Evolutionary conservation across 2,329 filamentous ascomycete genomes (phyloP).

Genomic region (Neofusicoccum laricinum): DNA sequence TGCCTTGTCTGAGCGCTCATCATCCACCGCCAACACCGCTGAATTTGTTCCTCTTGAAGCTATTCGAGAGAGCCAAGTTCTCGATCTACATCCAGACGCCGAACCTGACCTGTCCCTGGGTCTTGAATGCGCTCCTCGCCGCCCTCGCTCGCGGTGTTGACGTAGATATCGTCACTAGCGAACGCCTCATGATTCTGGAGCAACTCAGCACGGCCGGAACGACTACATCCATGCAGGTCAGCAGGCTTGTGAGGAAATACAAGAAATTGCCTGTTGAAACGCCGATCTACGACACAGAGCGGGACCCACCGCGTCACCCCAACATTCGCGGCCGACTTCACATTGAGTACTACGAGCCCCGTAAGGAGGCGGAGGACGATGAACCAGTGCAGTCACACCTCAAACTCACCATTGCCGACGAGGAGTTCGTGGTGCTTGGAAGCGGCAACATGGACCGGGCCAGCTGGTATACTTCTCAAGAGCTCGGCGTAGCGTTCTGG

Average conservation of each 20-base stretch:
- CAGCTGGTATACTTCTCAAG: constrained; percentile 84
- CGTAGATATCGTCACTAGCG: constrained; percentile 65
- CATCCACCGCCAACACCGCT: constrained; percentile 63
- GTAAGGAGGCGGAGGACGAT: constrained; percentile 24
- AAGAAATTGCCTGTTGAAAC: constrained; percentile 27
- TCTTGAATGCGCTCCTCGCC: constrained; percentile 59
- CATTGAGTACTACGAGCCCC: constrained; percentile 57
- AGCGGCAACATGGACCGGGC: constrained; percentile 83
- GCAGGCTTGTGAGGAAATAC: constrained; percentile 57
- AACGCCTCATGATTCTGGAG: constrained; percentile 71
- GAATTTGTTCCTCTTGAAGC: constrained; percentile 61
- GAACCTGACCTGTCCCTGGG: constrained; percentile 68
- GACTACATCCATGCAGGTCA: constrained; percentile 65
- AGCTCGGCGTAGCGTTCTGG: constrained; percentile 64
- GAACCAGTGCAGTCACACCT: constrained; percentile 74
- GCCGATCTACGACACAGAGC: constrained; percentile 33
- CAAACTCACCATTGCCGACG: constrained; percentile 73
- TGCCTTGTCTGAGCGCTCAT: constrained; percentile 51
- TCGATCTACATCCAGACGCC: constrained; percentile 72
- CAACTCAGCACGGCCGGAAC: constrained; percentile 78
- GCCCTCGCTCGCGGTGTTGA: constrained; percentile 66
- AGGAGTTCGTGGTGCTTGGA: constrained; percentile 65
- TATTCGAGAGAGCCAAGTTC: constrained; percentile 57
- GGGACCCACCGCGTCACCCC: constrained; percentile 43
- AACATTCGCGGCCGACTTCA: constrained; percentile 47